Evolutionary conservation across 2,329 filamentous ascomycete species (phyloP).

Genomic region (Chaetomium sp.): DNA sequence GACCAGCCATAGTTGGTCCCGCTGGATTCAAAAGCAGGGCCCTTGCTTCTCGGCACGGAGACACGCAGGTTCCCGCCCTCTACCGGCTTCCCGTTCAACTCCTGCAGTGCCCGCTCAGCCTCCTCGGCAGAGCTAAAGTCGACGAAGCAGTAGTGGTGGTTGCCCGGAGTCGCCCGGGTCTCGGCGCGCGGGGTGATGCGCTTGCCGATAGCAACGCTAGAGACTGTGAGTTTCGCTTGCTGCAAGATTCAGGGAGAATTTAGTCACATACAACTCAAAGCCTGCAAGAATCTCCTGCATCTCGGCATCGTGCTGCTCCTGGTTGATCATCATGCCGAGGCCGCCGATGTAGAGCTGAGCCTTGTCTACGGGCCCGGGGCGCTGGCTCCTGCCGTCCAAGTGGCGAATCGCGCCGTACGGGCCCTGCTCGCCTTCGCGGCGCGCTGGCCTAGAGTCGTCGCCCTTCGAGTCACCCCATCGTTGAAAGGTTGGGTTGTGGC

Average conservation of each 20-base stretch:
- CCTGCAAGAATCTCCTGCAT: conserved; percentile 51
- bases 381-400: conserved; percentile 37
- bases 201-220: conserved; percentile 47
- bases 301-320: conserved; percentile 50
- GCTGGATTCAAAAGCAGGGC: conserved; percentile 11
- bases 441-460: conserved; percentile 12
- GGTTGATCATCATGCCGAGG: conserved; percentile 51
- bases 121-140: conserved; percentile 60
- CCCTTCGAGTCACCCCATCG: conserved; percentile 51
- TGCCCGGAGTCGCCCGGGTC: conserved; percentile 54
- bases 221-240: background rate
- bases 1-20: conserved; percentile 9
- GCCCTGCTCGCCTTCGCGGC: conserved; percentile 32
- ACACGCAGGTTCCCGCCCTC: conserved; percentile 30
- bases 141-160: conserved; percentile 68
- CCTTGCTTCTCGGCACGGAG: conserved; percentile 21
- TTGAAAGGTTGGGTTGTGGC: conserved; percentile 39
- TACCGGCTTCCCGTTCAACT: conserved; percentile 41
- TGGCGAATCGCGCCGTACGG: conserved; percentile 39
- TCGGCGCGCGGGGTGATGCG: conserved; percentile 61
- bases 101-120: conserved; percentile 53
- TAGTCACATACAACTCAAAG: conserved; percentile 45
- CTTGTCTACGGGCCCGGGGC: conserved; percentile 37
- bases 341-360: conserved; percentile 54
- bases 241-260: background rate